Percentiles rank a stretch among this genome's conserved stretches.
These are phyloP conservation scores for Escallonia herrerae DNA, from an alignment of 129 eudicot genomes.

Conservation along the genomic window DNA sequence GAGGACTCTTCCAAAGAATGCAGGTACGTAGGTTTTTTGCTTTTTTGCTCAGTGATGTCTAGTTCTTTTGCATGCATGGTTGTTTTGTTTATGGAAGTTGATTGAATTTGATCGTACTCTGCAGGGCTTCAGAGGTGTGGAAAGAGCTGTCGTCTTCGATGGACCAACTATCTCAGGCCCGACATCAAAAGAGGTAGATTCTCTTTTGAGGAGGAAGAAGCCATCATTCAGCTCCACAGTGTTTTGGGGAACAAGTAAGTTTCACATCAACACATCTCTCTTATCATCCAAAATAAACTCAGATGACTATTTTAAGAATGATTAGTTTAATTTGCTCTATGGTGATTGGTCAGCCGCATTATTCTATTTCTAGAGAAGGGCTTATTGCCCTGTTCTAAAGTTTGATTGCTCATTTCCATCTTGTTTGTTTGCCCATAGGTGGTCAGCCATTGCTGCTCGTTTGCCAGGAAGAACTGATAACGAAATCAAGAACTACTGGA, in stretches of 20 bases:
- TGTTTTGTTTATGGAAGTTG: background rate
- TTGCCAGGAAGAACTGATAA: conserved; percentile 90
- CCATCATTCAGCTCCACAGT: conserved; percentile 76
- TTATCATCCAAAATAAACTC: background rate
- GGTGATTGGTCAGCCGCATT: background rate
- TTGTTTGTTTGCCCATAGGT: conserved; percentile 26
- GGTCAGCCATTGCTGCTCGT: conserved; percentile 85
- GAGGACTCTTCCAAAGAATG: conserved; percentile 87
- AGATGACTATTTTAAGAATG: background rate
- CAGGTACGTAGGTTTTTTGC: conserved; percentile 35
- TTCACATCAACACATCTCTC: background rate
- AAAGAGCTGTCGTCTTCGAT: conserved; percentile 83
- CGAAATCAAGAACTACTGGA: conserved; percentile 89
- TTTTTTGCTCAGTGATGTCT: too few relatives aligned
- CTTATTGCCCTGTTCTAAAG: background rate
- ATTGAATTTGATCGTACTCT: background rate
- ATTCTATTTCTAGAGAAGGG: background rate
- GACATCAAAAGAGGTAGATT: conserved; percentile 86
- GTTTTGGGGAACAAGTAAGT: conserved; percentile 88
- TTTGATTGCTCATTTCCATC: conserved; percentile 10
- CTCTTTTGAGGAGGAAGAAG: conserved; percentile 76
- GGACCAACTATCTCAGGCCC: conserved; percentile 88
- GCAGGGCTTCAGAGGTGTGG: conserved; percentile 86
- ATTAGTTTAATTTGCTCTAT: conserved; percentile 8
- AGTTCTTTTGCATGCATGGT: too few relatives aligned